phyloP scores from a whole-genome alignment of 2,329 filamentous ascomycete genomes.

The Annulohypoxylon truncatum region DNA sequence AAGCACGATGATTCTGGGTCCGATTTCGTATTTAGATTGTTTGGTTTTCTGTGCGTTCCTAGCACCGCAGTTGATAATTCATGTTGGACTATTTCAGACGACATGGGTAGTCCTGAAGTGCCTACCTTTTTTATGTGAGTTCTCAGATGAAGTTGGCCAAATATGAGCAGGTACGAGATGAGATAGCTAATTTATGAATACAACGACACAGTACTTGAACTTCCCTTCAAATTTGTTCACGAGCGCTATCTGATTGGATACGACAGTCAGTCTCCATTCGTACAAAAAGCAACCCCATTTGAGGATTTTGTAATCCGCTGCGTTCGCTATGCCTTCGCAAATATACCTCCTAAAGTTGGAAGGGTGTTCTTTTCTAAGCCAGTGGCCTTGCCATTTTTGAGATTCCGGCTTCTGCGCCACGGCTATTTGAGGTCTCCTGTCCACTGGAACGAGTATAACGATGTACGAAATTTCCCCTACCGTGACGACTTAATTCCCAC shows the following conservation, averaged over 20 bases:
- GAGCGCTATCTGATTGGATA: slow-evolving; percentile 65
- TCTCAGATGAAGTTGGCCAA: background rate
- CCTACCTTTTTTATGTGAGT: slow-evolving; percentile 76
- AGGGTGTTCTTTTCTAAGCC: slow-evolving; percentile 81
- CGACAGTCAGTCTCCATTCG: slow-evolving; percentile 68
- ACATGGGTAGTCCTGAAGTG: slow-evolving; percentile 68
- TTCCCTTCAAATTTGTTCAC: slow-evolving; percentile 69
- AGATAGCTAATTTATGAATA: slow-evolving; percentile 11
- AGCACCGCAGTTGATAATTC: slow-evolving; percentile 75
- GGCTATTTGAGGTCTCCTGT: slow-evolving; percentile 72
- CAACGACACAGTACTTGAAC: slow-evolving; percentile 61
- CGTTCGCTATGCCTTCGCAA: slow-evolving; percentile 81
- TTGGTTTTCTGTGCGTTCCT: slow-evolving; percentile 77
- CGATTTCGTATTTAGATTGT: slow-evolving; percentile 81
- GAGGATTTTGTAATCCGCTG: slow-evolving; percentile 82
- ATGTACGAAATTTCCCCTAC: slow-evolving; percentile 53
- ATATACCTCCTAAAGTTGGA: slow-evolving; percentile 74
- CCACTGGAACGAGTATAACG: slow-evolving; percentile 68
- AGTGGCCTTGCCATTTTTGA: slow-evolving; percentile 78
- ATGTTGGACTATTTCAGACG: slow-evolving; percentile 72
- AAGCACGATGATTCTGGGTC: slow-evolving; percentile 75
- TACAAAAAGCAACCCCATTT: slow-evolving; percentile 76
- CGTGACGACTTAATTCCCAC: background rate
- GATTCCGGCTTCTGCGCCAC: slow-evolving; percentile 80
- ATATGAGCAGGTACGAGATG: background rate